Conservation (phyloP, 1,139 yeast genomes). For the Scheffersomyces stambukii region DNA sequence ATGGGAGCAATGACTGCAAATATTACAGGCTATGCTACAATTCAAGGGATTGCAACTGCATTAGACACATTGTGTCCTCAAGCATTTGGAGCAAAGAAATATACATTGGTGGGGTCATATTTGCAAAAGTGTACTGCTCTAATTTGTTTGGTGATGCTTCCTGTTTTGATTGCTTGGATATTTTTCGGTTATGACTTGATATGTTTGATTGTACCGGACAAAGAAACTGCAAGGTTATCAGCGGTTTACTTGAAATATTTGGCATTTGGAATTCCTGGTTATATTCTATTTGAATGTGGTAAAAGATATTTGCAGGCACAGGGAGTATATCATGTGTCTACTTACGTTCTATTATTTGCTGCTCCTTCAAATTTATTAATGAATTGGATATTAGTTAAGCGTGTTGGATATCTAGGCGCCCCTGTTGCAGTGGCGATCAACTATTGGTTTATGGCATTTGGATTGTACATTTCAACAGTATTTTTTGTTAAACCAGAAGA, state of each 20-base stretch:
- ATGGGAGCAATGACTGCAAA: constrained; percentile 63
- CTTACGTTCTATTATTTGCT: constrained; percentile 61
- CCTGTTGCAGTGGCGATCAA: constrained; percentile 56
- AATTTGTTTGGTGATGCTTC: constrained; percentile 43
- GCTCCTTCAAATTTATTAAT: constrained; percentile 56
- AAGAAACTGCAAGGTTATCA: constrained; percentile 48
- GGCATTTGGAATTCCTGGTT: constrained; percentile 58
- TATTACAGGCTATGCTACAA: constrained; percentile 55
- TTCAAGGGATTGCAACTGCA: constrained; percentile 56
- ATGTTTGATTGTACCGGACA: constrained; percentile 37
- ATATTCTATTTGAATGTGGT: constrained; percentile 65
- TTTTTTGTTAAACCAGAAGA: constrained; percentile 32
- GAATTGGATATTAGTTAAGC: constrained; percentile 39
- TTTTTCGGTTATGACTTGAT: constrained; percentile 41
- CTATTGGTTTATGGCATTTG: constrained; percentile 53
- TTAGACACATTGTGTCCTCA: constrained; percentile 58
- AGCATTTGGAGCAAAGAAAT: constrained; percentile 55
- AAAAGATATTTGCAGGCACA: constrained; percentile 75
- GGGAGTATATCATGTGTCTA: constrained; percentile 76
- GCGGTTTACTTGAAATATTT: constrained; percentile 48
- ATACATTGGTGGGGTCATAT: constrained; percentile 49
- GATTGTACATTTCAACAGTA: constrained; percentile 38
- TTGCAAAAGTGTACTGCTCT: constrained; percentile 54
- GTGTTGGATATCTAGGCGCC: constrained; percentile 48
- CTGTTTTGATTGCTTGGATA: constrained; percentile 48